phyloP scores from a whole-genome alignment of 2,329 filamentous ascomycete genomes.

The Ilyonectria sp. region DNA sequence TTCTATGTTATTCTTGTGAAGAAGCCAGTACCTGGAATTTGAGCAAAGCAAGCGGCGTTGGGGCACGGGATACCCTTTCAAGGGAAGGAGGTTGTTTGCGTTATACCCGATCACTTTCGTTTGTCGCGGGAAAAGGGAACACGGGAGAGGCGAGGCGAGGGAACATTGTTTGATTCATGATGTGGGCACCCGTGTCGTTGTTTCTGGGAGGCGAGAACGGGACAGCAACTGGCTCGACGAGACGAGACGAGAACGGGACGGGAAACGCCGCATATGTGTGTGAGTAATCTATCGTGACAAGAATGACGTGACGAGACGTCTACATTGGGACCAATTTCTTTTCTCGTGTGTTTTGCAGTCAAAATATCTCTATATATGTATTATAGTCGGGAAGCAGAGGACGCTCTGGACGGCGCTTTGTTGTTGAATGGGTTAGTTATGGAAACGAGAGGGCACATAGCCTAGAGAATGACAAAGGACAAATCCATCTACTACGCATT shows the following conservation, averaged over 20 bases:
- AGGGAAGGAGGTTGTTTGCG: constrained; percentile 46
- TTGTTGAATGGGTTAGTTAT: constrained; percentile 22
- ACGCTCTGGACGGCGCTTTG: background rate
- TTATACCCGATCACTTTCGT: constrained; percentile 53
- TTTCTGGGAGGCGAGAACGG: constrained; percentile 33
- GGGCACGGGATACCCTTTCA: constrained; percentile 31
- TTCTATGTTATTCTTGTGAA: constrained; percentile 20
- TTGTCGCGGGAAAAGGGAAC: constrained; percentile 40
- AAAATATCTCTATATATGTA: constrained; percentile 30
- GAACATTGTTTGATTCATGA: constrained; percentile 36
- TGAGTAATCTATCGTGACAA: constrained; percentile 37
- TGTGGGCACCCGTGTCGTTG: constrained; percentile 39
- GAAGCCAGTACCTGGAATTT: constrained; percentile 28
- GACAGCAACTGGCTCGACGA: constrained; percentile 31
- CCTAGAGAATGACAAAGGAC: constrained; percentile 27
- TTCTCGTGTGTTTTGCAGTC: constrained; percentile 30
- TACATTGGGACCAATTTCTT: constrained; percentile 28
- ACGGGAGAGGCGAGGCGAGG: constrained; percentile 25
- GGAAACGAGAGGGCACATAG: constrained; percentile 29
- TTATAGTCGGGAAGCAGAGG: constrained; percentile 15
- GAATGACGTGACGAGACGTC: constrained; percentile 31
- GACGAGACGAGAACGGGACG: constrained; percentile 23
- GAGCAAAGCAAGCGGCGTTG: constrained; percentile 34
- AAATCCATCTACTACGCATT: constrained; percentile 1
- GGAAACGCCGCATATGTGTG: constrained; percentile 38